These are phyloP conservation scores for Yamadazyma ubonensis DNA, from an alignment of 805 yeast genomes.

Conservation along the genomic window DNA sequence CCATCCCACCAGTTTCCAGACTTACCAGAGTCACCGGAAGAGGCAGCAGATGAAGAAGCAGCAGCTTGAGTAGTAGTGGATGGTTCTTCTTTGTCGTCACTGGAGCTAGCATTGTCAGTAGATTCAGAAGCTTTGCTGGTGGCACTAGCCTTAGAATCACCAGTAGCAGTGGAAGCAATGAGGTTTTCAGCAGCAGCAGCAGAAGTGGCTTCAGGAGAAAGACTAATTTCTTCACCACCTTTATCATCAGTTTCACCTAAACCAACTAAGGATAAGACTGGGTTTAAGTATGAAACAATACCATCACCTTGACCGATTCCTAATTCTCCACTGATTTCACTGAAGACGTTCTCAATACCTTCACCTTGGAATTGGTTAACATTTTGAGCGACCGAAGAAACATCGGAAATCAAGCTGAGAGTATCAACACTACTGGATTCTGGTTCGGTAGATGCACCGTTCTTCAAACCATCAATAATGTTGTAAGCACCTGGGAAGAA, in stretches of 20 bases:
- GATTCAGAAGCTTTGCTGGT: slow-evolving; percentile 7
- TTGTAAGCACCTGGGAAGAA: slow-evolving; percentile 20
- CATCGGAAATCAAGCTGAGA: slow-evolving; percentile 12
- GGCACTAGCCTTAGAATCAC: slow-evolving; percentile 8
- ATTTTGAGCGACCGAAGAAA: slow-evolving; percentile 11
- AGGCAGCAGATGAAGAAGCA: slow-evolving; percentile 10
- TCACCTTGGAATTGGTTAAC: slow-evolving; percentile 11
- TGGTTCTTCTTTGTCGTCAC: too few relatives aligned
- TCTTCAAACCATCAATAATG: slow-evolving; percentile 18
- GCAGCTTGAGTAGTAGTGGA: slow-evolving; percentile 10
- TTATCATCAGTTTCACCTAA: slow-evolving; percentile 9
- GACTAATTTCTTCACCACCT: slow-evolving; percentile 8
- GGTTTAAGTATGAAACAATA: slow-evolving; percentile 17
- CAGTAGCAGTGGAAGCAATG: slow-evolving; percentile 5
- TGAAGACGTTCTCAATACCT: slow-evolving; percentile 10
- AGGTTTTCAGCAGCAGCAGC: slow-evolving; percentile 12
- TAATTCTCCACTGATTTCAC: slow-evolving; percentile 8
- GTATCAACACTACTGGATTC: slow-evolving; percentile 11
- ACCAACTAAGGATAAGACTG: slow-evolving; percentile 17
- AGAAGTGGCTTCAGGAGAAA: slow-evolving; percentile 14
- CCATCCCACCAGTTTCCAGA: slow-evolving; percentile 7
- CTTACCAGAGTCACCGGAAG: slow-evolving; percentile 5
- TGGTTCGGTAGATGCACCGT: slow-evolving; percentile 15
- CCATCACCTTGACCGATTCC: slow-evolving; percentile 15
- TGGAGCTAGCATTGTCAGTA: slow-evolving; percentile 3